Percentiles rank a stretch among this genome's conserved stretches.
These are phyloP conservation scores for Cotoneaster glaucophyllus DNA, from an alignment of 306 rosid species.

Conservation along the genomic window DNA sequence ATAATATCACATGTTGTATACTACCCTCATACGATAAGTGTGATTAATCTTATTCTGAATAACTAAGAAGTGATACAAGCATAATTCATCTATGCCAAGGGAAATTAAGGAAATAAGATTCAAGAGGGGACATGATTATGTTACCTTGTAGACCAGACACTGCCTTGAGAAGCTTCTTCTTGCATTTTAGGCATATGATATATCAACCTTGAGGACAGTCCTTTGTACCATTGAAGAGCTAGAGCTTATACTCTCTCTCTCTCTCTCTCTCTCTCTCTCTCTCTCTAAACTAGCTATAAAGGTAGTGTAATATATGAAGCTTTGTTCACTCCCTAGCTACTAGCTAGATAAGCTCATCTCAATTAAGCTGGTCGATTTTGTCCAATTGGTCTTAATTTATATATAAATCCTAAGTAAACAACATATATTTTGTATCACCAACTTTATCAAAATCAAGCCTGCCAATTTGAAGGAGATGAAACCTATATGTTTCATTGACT, in stretches of 20 bases:
- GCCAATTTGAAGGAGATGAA: background rate
- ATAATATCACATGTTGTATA: background rate
- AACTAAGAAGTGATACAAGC: background rate
- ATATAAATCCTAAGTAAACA: background rate
- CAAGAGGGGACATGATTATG: background rate
- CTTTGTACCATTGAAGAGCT: constrained; percentile 36
- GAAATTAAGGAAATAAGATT: background rate
- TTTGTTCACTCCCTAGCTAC: background rate
- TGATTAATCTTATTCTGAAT: background rate
- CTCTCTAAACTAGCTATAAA: background rate
- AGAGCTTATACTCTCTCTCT: background rate
- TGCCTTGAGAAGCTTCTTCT: constrained; percentile 45
- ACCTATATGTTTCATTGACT: background rate
- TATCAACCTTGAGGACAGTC: constrained; percentile 51
- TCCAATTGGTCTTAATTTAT: background rate
- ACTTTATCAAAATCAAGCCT: background rate
- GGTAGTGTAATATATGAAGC: background rate
- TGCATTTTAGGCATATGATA: constrained; percentile 48
- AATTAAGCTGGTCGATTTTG: background rate
- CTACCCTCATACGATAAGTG: no score
- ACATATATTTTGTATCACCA: background rate
- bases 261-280: background rate
- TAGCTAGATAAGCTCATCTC: background rate
- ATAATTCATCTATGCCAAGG: background rate
- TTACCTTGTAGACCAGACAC: constrained; percentile 53